Base-by-base conservation (phyloP, 23 red algal species). In the Cyanidiococcus yangmingshanensis region DNA sequence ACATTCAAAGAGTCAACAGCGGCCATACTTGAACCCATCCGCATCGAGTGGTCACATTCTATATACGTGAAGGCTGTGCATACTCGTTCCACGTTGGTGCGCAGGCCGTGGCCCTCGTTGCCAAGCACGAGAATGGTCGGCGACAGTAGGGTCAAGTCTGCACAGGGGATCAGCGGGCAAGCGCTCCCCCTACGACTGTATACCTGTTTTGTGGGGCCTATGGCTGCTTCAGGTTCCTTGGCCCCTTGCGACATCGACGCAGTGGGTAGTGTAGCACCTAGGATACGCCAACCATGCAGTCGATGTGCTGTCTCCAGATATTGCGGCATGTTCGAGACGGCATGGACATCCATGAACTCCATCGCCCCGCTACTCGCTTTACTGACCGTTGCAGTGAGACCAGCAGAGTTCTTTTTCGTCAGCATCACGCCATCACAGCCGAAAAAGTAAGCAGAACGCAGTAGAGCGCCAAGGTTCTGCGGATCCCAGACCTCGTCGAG, bases 361-460 rank as follows among this genome's bases (percentile, higher is more conserved):
- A 90, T 68, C 27, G 94, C 94, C 26, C 94, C 94, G n/a, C 87
- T 85, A 0, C 79, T 85, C 17, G 94, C 94, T 77, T 98, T 98
- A 58, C 75, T 77, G 37, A 87, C 88, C 0, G 85, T 87, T 0
- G 88, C 76, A 35, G 67, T 77, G 71, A 98, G 51, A 39, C 57
- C 75, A 32, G 77, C 86, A 59, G 77, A 86, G 74, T 98, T 98
- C 30, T 80, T 59, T 2, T 67, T 54, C 29, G 75, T 89, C 25
- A 81, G 76, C 68, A 89, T 83, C 1, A 98, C 89, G 33, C 88
- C 94, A 37, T 77, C 75, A 36, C 82, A 84, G 58, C 94, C 86
- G 24, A 98, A 77, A 76, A 98, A 98, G 38, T 82, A 84, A 39
- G 88, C 84, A 1, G 76, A 80, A 2, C 94, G 82, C 1, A 92